These are phyloP conservation scores for Claviceps sp. DNA, from an alignment of 2,329 filamentous ascomycete genomes.

Conservation along the genomic window DNA sequence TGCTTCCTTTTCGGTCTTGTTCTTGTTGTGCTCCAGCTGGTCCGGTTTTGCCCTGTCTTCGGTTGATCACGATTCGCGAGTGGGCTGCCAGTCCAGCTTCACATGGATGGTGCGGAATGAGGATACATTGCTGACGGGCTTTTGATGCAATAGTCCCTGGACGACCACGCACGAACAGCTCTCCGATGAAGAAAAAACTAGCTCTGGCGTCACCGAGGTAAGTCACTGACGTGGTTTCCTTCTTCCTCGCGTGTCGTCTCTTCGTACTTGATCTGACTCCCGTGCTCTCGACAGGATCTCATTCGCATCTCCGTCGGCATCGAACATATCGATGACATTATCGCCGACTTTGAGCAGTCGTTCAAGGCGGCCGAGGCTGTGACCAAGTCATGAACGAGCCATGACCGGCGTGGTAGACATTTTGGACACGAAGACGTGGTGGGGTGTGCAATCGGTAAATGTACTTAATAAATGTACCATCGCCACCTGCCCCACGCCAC, in stretches of 20 bases:
- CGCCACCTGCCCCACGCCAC: too few relatives aligned
- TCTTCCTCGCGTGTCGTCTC: too few relatives aligned
- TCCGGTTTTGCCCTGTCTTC: background rate
- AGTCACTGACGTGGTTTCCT: too few relatives aligned
- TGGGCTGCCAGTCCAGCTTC: background rate
- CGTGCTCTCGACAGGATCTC: slow-evolving; percentile 44
- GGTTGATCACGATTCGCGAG: background rate
- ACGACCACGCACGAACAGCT: slow-evolving; percentile 91
- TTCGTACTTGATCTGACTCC: background rate
- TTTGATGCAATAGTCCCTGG: slow-evolving; percentile 48
- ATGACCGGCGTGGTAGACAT: background rate
- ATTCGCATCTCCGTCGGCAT: slow-evolving; percentile 93
- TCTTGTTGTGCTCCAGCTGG: too few relatives aligned
- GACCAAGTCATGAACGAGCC: slow-evolving; percentile 9
- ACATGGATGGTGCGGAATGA: background rate
- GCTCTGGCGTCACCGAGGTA: slow-evolving; percentile 69
- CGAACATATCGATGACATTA: slow-evolving; percentile 95
- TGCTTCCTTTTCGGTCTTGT: background rate
- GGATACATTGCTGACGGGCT: background rate
- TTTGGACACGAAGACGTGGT: background rate
- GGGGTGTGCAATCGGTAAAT: background rate
- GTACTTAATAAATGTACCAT: too few relatives aligned
- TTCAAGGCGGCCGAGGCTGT: slow-evolving; percentile 50
- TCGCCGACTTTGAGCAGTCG: slow-evolving; percentile 86
- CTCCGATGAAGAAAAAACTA: slow-evolving; percentile 63